These are phyloP conservation scores for Diaporthe sp. DNA, from an alignment of 2,329 filamentous ascomycete species.

Conservation along the genomic window DNA sequence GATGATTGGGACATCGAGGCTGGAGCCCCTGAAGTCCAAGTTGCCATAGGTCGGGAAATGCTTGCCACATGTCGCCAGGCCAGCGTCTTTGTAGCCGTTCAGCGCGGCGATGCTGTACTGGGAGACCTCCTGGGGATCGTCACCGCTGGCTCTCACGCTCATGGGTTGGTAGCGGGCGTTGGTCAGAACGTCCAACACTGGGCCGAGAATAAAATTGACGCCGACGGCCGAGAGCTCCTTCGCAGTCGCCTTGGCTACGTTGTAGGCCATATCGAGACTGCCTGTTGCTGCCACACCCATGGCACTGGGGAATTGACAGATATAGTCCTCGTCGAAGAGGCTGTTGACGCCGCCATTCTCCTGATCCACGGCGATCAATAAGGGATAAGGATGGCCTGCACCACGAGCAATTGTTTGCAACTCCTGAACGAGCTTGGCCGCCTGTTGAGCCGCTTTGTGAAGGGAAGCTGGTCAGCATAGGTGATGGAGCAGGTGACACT, in stretches of 20 bases:
- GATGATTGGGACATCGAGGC: slow-evolving; percentile 92
- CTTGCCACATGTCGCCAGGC: slow-evolving; percentile 90
- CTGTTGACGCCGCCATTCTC: slow-evolving; percentile 99
- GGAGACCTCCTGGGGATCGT: slow-evolving; percentile 95
- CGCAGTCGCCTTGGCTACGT: slow-evolving; percentile 92
- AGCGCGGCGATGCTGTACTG: slow-evolving; percentile 92
- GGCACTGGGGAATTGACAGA: slow-evolving; percentile 95
- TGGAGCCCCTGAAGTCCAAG: slow-evolving; percentile 91
- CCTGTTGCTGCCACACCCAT: slow-evolving; percentile 98
- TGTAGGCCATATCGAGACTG: slow-evolving; percentile 85
- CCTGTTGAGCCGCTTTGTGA: slow-evolving; percentile 84
- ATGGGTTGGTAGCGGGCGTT: slow-evolving; percentile 93
- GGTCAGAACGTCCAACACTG: slow-evolving; percentile 92
- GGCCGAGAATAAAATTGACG: slow-evolving; percentile 95
- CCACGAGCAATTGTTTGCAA: slow-evolving; percentile 92
- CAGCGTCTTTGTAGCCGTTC: slow-evolving; percentile 92
- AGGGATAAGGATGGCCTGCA: slow-evolving; percentile 88
- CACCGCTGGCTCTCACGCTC: slow-evolving; percentile 89
- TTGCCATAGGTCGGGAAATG: slow-evolving; percentile 98
- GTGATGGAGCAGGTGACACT: slow-evolving; percentile 24
- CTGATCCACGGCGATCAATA: slow-evolving; percentile 93
- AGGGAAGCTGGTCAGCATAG: slow-evolving; percentile 47
- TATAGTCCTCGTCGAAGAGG: slow-evolving; percentile 94
- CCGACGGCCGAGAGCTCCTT: slow-evolving; percentile 93
- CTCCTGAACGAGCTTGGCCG: slow-evolving; percentile 88